Evolutionary conservation across 1,284 basidiomycete species (phyloP).

Genomic region (Cutaneotrichosporon cyanovorans): DNA sequence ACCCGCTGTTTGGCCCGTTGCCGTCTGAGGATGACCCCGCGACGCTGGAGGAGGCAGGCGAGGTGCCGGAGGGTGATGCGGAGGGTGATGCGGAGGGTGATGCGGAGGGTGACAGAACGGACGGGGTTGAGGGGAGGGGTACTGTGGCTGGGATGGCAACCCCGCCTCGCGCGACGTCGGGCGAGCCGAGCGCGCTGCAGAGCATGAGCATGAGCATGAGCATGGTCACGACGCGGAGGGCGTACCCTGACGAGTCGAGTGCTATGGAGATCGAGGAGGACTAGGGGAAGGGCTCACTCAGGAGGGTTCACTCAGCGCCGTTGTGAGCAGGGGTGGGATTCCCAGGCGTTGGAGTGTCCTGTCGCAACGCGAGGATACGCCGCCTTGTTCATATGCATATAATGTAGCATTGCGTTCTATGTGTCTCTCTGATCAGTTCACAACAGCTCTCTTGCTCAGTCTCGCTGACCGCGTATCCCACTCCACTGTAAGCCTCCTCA

Average conservation of each 20-base stretch:
- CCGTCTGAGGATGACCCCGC: constrained; percentile 29
- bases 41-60: constrained; percentile 26
- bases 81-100: background rate
- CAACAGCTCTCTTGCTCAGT: too few relatives aligned
- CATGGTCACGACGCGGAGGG: background rate
- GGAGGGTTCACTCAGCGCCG: too few relatives aligned
- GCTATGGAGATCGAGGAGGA: constrained; percentile 40
- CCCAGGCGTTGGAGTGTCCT: too few relatives aligned
- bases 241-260: constrained; percentile 22
- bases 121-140: too few relatives aligned
- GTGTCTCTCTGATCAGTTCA: too few relatives aligned
- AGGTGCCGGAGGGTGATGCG: background rate
- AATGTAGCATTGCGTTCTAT: too few relatives aligned
- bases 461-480: too few relatives aligned
- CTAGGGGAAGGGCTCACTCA: constrained; percentile 9
- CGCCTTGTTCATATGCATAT: too few relatives aligned
- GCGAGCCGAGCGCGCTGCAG: background rate
- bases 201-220: constrained; percentile 1
- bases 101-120: too few relatives aligned
- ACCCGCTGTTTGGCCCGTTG: constrained; percentile 32
- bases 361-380: too few relatives aligned
- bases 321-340: too few relatives aligned
- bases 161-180: background rate
- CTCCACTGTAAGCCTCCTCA: too few relatives aligned
- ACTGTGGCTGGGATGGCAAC: background rate